phyloP scores from a whole-genome alignment of 179 eudicot genomes.

The Corrigiola litoralis region DNA sequence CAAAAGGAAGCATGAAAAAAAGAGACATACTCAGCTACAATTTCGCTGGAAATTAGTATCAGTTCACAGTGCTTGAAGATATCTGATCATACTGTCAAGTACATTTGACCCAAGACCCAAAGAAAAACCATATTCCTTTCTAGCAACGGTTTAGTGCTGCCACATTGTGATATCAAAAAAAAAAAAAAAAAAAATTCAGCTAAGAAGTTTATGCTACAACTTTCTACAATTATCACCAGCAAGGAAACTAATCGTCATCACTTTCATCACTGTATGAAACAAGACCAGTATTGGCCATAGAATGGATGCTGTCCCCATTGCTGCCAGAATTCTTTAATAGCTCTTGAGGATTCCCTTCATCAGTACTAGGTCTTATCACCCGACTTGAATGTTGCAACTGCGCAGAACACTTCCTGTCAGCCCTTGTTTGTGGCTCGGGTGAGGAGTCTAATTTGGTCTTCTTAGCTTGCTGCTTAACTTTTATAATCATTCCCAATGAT shows the following conservation, averaged over 20 bases:
- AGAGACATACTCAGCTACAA: no score
- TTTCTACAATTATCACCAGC: neutral
- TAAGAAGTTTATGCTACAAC: neutral
- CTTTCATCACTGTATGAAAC: conserved; percentile 89
- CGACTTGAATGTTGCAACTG: conserved; percentile 16
- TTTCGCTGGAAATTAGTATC: no score
- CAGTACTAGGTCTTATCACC: conserved; percentile 1
- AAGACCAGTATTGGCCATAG: conserved; percentile 35
- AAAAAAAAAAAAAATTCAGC: neutral
- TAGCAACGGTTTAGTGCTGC: neutral
- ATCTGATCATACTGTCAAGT: no score
- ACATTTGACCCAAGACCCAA: no score
- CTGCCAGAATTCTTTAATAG: neutral
- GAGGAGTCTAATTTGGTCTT: conserved; percentile 53
- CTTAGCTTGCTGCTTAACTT: conserved; percentile 77
- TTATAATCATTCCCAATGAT: conserved; percentile 49
- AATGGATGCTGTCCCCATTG: conserved; percentile 5
- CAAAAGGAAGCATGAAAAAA: no score
- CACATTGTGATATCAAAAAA: neutral
- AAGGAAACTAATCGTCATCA: conserved; percentile 46
- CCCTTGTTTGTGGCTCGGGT: conserved; percentile 17
- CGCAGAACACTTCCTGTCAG: conserved; percentile 9
- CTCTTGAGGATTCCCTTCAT: conserved; percentile 8
- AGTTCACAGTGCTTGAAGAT: no score
- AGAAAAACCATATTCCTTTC: no score